phyloP scores from a whole-genome alignment of 2,329 filamentous ascomycete genomes.

The Colletotrichum tanaceti region DNA sequence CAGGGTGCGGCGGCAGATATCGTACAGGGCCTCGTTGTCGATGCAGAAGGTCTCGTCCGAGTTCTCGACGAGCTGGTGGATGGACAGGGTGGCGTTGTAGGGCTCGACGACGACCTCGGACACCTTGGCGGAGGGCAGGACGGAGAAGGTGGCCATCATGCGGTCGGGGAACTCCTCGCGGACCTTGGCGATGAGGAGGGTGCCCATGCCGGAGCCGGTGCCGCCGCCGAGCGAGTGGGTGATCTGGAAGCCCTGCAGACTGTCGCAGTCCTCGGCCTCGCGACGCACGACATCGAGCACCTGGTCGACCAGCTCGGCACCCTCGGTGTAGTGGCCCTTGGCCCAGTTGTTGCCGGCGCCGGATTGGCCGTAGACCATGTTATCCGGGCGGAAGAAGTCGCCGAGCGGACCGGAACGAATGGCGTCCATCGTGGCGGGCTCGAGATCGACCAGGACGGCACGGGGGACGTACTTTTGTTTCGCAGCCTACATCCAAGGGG shows the following conservation, averaged over 20 bases:
- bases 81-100: constrained; percentile 98
- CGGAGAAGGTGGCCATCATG: constrained; percentile 99
- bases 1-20: constrained; percentile 99
- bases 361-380: constrained; percentile 99
- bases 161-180: constrained; percentile 99
- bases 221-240: constrained; percentile 99
- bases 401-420: constrained; percentile 98
- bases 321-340: constrained; percentile 99
- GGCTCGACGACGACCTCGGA: constrained; percentile 99
- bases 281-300: constrained; percentile 98
- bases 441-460: constrained; percentile 98
- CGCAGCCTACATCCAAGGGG: constrained; percentile 71
- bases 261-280: constrained; percentile 98
- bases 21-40: constrained; percentile 99
- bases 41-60: constrained; percentile 99
- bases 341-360: constrained; percentile 99
- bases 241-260: constrained; percentile 99
- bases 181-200: constrained; percentile 99
- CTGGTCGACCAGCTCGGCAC: constrained; percentile 97
- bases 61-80: constrained; percentile 99
- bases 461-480: constrained; percentile 99
- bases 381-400: constrained; percentile 99
- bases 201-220: constrained; percentile 99
- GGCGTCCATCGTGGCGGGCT: constrained; percentile 99
- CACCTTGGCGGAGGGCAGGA: constrained; percentile 98